Base-by-base conservation (phyloP, 768 basidiomycete species). In the Pilatotrama ljubarskyi region DNA sequence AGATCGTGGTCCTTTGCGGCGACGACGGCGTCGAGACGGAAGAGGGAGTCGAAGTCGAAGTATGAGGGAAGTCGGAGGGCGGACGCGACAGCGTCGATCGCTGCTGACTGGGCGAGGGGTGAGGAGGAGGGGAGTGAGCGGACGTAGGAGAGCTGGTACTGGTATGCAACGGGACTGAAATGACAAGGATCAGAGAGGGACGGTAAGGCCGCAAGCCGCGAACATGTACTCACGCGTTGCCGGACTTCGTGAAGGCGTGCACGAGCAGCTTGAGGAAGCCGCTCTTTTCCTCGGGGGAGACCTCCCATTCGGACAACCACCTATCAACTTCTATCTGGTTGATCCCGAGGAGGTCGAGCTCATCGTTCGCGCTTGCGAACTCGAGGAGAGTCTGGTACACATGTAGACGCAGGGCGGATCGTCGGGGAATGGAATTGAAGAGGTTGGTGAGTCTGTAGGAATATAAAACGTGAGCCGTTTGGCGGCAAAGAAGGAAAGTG, bases 21-120 rank as follows among this genome's bases (percentile, higher is more conserved):
- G 41, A 89, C 72, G 36, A 92, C 81, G 1, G 85, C 82, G 54
- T 92, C 86, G 40, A 95, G 77, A 61, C 86, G 88, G 78, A 93
- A 86, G 26, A 93, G 74, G 7, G 85, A 72, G 71, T 95, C 91
- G 68, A 94, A 90, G 74, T 95, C 87, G 72, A 94, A 91, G 58
- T 90, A 71, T 14, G 76, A 74, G 2, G 88, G 85, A 37, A 86
- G 76, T 35, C 84, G 82, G 32, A 93, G 78, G 18, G 89, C 86
- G 7, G 82, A 76, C 6, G 83, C 80, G 61, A 93, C 85, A 36
- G 82, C 74, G 35, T 86, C 80, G 24, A 86, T 64, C 9, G 87
- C 87, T 44, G 84, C 86, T 4, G 75, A 49, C 58, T 81, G 75
- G 17, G 83, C 78, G 10, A 76, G 71, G 22, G 83, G 74, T 0